Conservation (phyloP, 345 rosid genomes). For the Linum usitatissimum region DNA sequence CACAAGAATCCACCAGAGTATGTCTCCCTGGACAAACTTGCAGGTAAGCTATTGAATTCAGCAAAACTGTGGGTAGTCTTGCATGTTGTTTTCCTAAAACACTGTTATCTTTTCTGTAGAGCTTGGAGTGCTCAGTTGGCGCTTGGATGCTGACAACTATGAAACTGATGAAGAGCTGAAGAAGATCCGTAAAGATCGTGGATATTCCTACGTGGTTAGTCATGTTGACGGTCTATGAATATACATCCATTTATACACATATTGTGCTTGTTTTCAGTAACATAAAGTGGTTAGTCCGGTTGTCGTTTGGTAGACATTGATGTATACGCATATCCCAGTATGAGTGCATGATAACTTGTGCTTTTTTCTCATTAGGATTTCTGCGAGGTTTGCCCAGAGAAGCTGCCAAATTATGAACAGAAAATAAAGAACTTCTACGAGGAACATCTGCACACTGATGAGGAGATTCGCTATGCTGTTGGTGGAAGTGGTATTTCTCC, state of each 20-base stretch:
- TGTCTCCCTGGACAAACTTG: slow-evolving; percentile 64
- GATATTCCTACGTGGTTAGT: slow-evolving; percentile 84
- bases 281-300: too few species aligned
- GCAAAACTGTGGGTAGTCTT: neutral
- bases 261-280: too few species aligned
- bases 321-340: neutral
- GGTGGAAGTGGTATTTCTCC: slow-evolving; percentile 70
- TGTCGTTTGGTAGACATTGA: too few species aligned
- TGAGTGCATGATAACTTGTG: neutral
- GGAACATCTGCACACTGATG: slow-evolving; percentile 95
- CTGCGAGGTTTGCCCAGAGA: slow-evolving; percentile 82
- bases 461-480: slow-evolving; percentile 85
- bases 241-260: too few species aligned
- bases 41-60: slow-evolving; percentile 25
- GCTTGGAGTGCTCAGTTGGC: slow-evolving; percentile 89
- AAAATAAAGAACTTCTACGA: slow-evolving; percentile 82
- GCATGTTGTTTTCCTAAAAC: neutral
- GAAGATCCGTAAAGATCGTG: slow-evolving; percentile 76
- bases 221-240: neutral
- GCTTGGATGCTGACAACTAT: slow-evolving; percentile 76
- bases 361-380: slow-evolving; percentile 40
- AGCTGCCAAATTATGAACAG: slow-evolving; percentile 74
- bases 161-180: slow-evolving; percentile 81
- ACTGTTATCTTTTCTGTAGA: slow-evolving; percentile 29
- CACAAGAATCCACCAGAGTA: slow-evolving; percentile 74